A percentile compares a stretch with the other conserved stretches of the same genome.
Evolutionary conservation across 257 asterid genomes (phyloP).

Genomic region (Ajuga chamaepitys): DNA sequence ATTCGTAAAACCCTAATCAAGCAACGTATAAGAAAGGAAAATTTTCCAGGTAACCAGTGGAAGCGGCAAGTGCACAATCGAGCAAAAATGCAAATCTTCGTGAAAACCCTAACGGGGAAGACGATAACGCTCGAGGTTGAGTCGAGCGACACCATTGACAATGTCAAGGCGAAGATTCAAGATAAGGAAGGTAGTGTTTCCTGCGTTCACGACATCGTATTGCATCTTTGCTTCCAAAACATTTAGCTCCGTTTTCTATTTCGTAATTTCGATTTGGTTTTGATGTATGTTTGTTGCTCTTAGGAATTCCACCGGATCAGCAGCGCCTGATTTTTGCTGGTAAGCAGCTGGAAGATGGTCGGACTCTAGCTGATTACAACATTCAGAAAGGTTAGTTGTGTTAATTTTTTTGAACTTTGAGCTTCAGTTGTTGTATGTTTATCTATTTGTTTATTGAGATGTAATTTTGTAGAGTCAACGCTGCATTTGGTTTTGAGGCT

Average conservation of each 20-base stretch:
- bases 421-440: neutral
- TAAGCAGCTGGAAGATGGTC: conserved; percentile 41
- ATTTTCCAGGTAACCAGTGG: neutral
- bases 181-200: conserved; percentile 25
- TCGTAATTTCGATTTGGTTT: neutral
- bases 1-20: conserved; percentile 15
- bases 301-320: conserved; percentile 76
- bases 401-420: neutral
- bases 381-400: conserved; percentile 29
- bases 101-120: conserved; percentile 33
- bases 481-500: conserved; percentile 73
- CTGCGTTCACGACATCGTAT: no score
- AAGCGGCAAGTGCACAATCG: conserved; percentile 3
- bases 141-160: conserved; percentile 37
- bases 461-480: conserved; percentile 36
- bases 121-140: conserved; percentile 39
- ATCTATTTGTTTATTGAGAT: neutral
- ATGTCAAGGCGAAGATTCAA: conserved; percentile 40
- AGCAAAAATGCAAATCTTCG: conserved; percentile 31
- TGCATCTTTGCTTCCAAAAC: no score
- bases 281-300: neutral
- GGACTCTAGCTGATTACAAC: conserved; percentile 38
- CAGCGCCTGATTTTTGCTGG: conserved; percentile 53
- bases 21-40: neutral
- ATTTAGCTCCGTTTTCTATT: neutral